Percentiles rank a stretch among this genome's conserved stretches.
Conservation (phyloP, 164 flowering plant species). For the Annona squamosa region DNA sequence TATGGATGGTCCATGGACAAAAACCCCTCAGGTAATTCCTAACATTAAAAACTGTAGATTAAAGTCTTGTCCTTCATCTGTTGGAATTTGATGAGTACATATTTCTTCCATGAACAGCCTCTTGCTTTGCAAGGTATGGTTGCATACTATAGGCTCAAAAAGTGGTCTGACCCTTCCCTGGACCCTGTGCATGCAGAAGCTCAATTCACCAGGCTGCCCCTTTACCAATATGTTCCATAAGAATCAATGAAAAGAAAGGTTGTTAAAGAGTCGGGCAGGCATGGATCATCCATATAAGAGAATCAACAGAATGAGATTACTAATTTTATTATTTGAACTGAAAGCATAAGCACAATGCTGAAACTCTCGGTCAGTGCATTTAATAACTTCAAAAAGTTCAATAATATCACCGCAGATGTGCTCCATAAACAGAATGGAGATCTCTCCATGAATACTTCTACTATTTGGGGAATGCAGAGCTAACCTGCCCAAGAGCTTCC, state of each 20-base stretch:
- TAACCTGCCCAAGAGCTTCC: constrained; percentile 77
- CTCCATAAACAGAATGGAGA: background rate
- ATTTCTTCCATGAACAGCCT: background rate
- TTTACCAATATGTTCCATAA: background rate
- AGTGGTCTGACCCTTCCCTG: no score
- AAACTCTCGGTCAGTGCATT: background rate
- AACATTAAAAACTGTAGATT: no score
- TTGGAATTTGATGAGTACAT: background rate
- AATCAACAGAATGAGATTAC: background rate
- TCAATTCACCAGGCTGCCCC: no score
- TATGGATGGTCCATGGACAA: background rate
- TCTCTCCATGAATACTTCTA: background rate
- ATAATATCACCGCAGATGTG: background rate
- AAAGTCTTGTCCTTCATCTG: background rate
- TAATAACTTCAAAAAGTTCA: background rate
- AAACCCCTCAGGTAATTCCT: background rate
- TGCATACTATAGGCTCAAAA: no score
- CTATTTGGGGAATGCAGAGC: background rate
- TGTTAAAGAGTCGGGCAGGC: background rate
- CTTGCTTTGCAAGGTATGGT: no score
- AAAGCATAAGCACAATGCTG: background rate
- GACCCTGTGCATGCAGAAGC: no score
- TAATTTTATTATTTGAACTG: background rate
- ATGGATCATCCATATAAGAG: background rate
- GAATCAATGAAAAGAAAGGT: background rate